These are phyloP conservation scores for Cryphonectria japonica DNA, from an alignment of 2,329 filamentous ascomycete genomes.

Conservation along the genomic window DNA sequence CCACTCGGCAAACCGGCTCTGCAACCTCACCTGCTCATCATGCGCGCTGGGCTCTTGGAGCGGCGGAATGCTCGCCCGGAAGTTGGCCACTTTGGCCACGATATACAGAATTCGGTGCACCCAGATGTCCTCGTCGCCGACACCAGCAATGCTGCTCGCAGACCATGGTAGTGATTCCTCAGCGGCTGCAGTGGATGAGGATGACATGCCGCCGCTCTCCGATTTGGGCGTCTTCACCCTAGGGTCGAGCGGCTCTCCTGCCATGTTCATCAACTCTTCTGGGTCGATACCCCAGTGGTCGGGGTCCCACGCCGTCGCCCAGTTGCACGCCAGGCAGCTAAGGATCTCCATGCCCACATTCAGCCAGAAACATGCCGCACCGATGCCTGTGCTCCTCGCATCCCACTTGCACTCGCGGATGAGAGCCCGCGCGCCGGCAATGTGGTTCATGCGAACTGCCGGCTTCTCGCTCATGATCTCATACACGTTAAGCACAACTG, in stretches of 20 bases:
- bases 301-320: slow-evolving; percentile 85
- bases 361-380: slow-evolving; percentile 90
- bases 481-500: slow-evolving; percentile 88
- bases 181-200: background rate
- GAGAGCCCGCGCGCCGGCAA: slow-evolving; percentile 79
- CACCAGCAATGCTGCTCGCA: slow-evolving; percentile 44
- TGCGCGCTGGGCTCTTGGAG: slow-evolving; percentile 63
- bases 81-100: slow-evolving; percentile 84
- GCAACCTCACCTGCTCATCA: slow-evolving; percentile 65
- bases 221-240: slow-evolving; percentile 10
- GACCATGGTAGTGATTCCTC: slow-evolving; percentile 21
- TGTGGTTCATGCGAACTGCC: slow-evolving; percentile 84
- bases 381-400: slow-evolving; percentile 76
- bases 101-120: slow-evolving; percentile 88
- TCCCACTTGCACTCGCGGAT: slow-evolving; percentile 93
- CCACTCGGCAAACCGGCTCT: slow-evolving; percentile 76
- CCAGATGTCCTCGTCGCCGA: slow-evolving; percentile 79
- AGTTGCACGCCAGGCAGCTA: slow-evolving; percentile 84
- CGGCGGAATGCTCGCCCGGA: slow-evolving; percentile 70
- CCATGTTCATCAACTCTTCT: slow-evolving; percentile 44
- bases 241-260: slow-evolving; percentile 19
- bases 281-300: slow-evolving; percentile 89
- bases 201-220: slow-evolving; percentile 31
- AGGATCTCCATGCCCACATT: slow-evolving; percentile 91
- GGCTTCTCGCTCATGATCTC: slow-evolving; percentile 88